These are phyloP conservation scores for Stephania yunnanensis DNA, from an alignment of 164 flowering plant genomes.

Conservation along the genomic window DNA sequence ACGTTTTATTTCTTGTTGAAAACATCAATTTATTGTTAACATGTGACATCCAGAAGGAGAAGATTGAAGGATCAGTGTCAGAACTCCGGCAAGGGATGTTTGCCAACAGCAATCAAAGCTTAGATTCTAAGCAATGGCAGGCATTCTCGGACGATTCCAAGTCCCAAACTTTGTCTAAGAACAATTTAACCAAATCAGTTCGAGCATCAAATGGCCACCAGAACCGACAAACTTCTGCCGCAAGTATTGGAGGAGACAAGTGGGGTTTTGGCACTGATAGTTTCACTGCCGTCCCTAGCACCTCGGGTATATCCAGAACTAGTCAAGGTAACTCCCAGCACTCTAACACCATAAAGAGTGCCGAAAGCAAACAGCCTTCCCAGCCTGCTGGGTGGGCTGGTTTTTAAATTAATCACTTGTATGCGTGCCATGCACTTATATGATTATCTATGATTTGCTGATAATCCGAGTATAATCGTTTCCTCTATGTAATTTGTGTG, in stretches of 20 bases:
- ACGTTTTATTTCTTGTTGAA: background rate
- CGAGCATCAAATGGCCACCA: conserved; percentile 55
- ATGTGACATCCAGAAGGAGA: conserved; percentile 30
- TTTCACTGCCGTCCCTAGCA: conserved; percentile 66
- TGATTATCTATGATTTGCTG: background rate
- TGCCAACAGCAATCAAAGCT: conserved; percentile 29
- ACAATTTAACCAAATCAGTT: conserved; percentile 39
- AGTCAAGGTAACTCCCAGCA: conserved; percentile 43
- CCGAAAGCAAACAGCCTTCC: conserved; percentile 40
- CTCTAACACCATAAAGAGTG: conserved; percentile 35
- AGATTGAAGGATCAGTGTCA: conserved; percentile 48
- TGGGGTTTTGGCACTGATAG: conserved; percentile 87
- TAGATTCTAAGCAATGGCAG: conserved; percentile 52
- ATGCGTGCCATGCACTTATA: background rate
- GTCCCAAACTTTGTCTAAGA: conserved; percentile 24
- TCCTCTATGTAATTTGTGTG: background rate
- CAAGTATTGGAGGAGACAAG: conserved; percentile 26
- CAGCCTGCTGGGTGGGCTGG: conserved; percentile 99
- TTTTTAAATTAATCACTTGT: conserved; percentile 35
- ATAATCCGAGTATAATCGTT: background rate
- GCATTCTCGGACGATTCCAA: conserved; percentile 35
- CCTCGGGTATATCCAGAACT: conserved; percentile 29
- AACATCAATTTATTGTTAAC: background rate
- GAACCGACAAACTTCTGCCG: conserved; percentile 34
- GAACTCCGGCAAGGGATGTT: conserved; percentile 50